Base-by-base conservation (phyloP, 108 stramenopile genomes). In the Nitzschia inconspicua region DNA sequence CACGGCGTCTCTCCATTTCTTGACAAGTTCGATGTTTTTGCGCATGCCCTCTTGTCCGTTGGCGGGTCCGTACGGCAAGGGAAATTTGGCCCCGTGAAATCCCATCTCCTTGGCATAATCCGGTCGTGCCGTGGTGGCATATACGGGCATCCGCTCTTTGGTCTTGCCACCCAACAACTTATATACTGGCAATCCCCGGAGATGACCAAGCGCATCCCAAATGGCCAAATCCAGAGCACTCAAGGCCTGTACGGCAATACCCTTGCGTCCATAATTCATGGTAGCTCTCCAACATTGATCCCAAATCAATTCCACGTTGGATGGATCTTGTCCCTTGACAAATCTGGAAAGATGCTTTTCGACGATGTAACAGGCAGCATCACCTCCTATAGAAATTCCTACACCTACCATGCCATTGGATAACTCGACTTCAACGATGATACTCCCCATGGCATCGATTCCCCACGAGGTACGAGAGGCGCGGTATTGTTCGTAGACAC, bases 241-340 rank as follows among this genome's bases (percentile, higher is more conserved):
- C 1, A 85, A 64, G 4, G 80, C 79, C 58, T 85, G 84, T 22
- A 85, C 57, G 14, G 80, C 74, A 32, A 85, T 63, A 11, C 84
- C 84, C 72, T 77, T 82, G 8, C 80, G 40, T 16, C 84, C 80
- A 47, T 85, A 85, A 44, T 85, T 82, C 53, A 85, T 62, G 20
- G 78, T 79, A 5, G 70, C 44, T 32, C 80, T 64, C 55, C 59
- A 85, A 78, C 81, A 81, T 40, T 79, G 77, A 69, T 85, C 80
- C 80, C 78, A 85, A n/a, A 85, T 82, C 39, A 81, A 49, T 41
- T 85, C 84, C n/a, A 85, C 80, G 56, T 85, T 81, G 2, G 30
- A 11, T 5, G 80, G 80, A 63, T 79, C 72, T 56, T 73, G 68
- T 39, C 80, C 78, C 40, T 82, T 78, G 13, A 78, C 83, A 39